Evolutionary conservation across 805 yeast genomes (phyloP).

Genomic region (Myxozyma neglecta): DNA sequence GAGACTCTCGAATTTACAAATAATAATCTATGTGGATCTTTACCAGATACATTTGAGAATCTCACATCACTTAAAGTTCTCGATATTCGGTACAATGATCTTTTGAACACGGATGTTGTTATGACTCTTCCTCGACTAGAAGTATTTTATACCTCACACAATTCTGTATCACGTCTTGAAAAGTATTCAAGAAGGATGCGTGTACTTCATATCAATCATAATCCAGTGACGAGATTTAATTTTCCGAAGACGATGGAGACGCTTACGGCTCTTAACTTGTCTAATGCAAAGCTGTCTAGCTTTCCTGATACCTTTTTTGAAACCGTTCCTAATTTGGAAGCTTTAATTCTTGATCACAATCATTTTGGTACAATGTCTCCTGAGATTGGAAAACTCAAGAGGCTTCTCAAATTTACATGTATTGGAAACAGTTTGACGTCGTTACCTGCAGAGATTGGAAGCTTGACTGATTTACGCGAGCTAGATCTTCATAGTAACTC

Average conservation of each 20-base stretch:
- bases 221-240: conserved; percentile 74
- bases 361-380: conserved; percentile 75
- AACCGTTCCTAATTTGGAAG: conserved; percentile 65
- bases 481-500: conserved; percentile 86
- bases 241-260: conserved; percentile 55
- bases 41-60: conserved; percentile 55
- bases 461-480: conserved; percentile 57
- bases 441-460: conserved; percentile 66
- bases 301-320: conserved; percentile 64
- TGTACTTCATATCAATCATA: conserved; percentile 71
- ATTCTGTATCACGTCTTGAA: conserved; percentile 65
- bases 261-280: conserved; percentile 70
- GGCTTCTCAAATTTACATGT: conserved; percentile 65
- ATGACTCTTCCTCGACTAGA: conserved; percentile 32
- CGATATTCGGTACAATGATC: conserved; percentile 73
- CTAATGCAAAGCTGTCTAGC: conserved; percentile 78
- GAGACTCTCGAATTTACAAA: conserved; percentile 73
- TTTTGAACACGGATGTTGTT: conserved; percentile 44
- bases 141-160: conserved; percentile 34
- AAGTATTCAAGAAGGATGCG: conserved; percentile 63
- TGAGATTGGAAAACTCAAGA: conserved; percentile 59
- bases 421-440: conserved; percentile 71
- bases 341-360: conserved; percentile 74
- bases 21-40: conserved; percentile 55
- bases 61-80: conserved; percentile 63